These are phyloP conservation scores for Amylostereum areolatum DNA, from an alignment of 1,284 basidiomycete genomes.

Conservation along the genomic window DNA sequence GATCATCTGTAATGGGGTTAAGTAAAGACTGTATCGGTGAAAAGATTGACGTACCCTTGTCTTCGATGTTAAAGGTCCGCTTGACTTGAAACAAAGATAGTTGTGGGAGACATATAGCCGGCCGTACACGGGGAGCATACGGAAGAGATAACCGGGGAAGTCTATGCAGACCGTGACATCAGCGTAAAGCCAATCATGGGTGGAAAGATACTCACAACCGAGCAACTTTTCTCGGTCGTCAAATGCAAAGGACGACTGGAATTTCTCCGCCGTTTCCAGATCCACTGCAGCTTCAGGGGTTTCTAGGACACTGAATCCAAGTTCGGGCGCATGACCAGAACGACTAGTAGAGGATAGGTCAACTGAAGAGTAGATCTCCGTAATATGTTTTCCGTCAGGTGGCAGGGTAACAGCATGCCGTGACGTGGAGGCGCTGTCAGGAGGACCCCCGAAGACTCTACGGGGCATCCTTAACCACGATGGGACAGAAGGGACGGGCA, in stretches of 20 bases:
- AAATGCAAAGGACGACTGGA: slow-evolving; percentile 74
- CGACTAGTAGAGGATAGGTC: slow-evolving; percentile 28
- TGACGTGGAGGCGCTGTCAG: slow-evolving; percentile 15
- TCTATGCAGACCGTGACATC: slow-evolving; percentile 39
- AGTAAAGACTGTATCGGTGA: not conserved
- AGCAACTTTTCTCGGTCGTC: slow-evolving; percentile 82
- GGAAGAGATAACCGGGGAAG: slow-evolving; percentile 83
- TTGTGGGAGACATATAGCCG: slow-evolving; percentile 84
- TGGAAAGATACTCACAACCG: slow-evolving; percentile 60
- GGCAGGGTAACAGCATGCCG: slow-evolving; percentile 9
- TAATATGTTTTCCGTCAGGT: slow-evolving; percentile 24
- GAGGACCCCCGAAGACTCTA: slow-evolving; percentile 28
- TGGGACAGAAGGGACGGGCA: slow-evolving; percentile 67
- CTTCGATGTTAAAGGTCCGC: slow-evolving; percentile 64
- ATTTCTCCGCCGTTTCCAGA: slow-evolving; percentile 66
- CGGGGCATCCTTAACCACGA: slow-evolving; percentile 60
- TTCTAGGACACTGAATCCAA: slow-evolving; percentile 74
- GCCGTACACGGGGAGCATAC: slow-evolving; percentile 82
- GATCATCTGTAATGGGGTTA: slow-evolving; percentile 66
- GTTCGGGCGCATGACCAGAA: slow-evolving; percentile 39
- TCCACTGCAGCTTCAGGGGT: slow-evolving; percentile 58
- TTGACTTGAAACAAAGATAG: slow-evolving; percentile 87
- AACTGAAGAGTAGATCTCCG: slow-evolving; percentile 55
- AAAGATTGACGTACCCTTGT: slow-evolving; percentile 56
- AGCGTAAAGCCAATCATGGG: not conserved